phyloP scores from a whole-genome alignment of 768 basidiomycete genomes.

The Trametes coccinea region DNA sequence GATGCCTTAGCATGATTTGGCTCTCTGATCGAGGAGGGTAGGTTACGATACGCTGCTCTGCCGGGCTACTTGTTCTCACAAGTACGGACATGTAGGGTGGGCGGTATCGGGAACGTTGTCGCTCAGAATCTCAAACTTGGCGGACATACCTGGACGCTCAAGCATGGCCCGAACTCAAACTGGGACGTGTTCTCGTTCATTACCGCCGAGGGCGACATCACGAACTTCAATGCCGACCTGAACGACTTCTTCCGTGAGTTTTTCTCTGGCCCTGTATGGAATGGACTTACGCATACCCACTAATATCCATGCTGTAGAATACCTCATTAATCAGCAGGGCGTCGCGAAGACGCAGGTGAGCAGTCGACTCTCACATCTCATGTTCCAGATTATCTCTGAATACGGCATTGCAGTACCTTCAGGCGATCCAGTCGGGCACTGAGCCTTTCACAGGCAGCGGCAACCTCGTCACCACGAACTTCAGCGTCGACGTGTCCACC shows the following conservation, averaged over 20 bases:
- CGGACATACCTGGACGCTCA: conserved; percentile 56
- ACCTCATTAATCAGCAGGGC: conserved; percentile 46
- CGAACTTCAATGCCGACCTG: conserved; percentile 51
- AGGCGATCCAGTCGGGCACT: conserved; percentile 55
- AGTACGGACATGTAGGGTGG: not conserved
- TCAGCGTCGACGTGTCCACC: conserved; percentile 40
- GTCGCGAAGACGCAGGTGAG: conserved; percentile 47
- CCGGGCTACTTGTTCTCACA: too few species aligned
- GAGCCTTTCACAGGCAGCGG: conserved; percentile 56
- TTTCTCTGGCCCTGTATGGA: not conserved
- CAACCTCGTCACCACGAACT: conserved; percentile 43
- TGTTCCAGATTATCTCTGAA: not conserved
- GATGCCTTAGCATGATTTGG: conserved; percentile 49
- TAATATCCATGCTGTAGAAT: conserved; percentile 35
- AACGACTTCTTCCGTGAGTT: conserved; percentile 54
- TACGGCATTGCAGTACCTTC: conserved; percentile 41
- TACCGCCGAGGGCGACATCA: conserved; percentile 47
- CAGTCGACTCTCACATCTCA: not conserved
- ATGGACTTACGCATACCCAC: too few species aligned
- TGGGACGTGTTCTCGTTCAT: conserved; percentile 62
- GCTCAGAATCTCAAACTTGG: conserved; percentile 42
- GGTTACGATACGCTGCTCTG: conserved; percentile 7
- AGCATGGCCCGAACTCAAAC: conserved; percentile 55
- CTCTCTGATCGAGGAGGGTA: conserved; percentile 57
- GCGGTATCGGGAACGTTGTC: conserved; percentile 53